These are phyloP conservation scores for Botrytis fragariae DNA, from an alignment of 2,329 filamentous ascomycete genomes.

Conservation along the genomic window DNA sequence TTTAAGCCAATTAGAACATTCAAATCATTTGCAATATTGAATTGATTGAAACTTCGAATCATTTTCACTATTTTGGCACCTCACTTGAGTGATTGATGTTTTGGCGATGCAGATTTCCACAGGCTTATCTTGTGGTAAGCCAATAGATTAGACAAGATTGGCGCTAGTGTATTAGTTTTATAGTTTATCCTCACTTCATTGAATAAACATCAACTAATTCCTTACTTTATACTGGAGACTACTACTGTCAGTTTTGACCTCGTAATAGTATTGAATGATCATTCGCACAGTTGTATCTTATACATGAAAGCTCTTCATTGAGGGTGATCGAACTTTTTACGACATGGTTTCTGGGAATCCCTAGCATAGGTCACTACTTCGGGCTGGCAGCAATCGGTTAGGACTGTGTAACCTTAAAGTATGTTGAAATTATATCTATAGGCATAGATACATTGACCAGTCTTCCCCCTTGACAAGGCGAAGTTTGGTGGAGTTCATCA, in stretches of 20 bases:
- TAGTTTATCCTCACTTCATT: not conserved
- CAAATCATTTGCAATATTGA: no score
- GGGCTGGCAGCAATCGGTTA: no score
- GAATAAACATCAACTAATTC: not conserved
- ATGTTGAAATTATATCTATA: no score
- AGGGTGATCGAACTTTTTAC: not conserved
- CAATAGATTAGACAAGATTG: not conserved
- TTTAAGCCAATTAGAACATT: no score
- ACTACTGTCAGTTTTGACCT: not conserved
- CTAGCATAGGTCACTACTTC: no score
- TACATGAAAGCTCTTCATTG: no score
- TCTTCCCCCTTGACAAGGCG: no score
- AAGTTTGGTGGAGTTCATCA: not conserved
- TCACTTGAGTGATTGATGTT: not conserved
- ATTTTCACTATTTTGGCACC: no score
- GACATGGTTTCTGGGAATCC: fast-evolving
- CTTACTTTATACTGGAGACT: fast-evolving
- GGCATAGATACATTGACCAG: not conserved
- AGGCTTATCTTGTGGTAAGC: no score
- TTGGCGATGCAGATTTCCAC: not conserved
- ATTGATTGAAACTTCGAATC: no score
- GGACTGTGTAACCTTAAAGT: fast-evolving
- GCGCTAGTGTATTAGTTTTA: not conserved
- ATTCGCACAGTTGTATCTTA: not conserved
- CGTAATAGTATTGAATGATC: not conserved